Evolutionary conservation across 129 eudicot genomes (phyloP).

Genomic region (Chrysanthemum lavandulifolium): DNA sequence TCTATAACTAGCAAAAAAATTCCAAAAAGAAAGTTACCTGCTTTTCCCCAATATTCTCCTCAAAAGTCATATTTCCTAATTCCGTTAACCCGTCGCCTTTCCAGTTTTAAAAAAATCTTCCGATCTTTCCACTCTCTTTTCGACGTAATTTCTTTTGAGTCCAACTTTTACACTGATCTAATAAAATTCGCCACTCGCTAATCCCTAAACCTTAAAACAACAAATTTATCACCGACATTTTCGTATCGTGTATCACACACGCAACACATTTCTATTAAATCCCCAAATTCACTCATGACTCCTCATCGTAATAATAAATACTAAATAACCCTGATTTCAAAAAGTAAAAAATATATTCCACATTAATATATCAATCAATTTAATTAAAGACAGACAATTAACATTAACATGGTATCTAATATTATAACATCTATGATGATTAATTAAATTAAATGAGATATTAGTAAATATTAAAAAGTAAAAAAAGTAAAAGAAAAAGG

Average conservation of each 20-base stretch:
- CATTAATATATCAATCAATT: background rate
- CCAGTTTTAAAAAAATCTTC: conserved; percentile 18
- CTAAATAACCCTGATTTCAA: background rate
- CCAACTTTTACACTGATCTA: conserved; percentile 9
- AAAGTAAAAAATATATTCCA: background rate
- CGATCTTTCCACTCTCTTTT: conserved; percentile 17
- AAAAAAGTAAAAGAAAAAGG: conserved; percentile 2
- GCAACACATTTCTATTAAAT: conserved; percentile 18
- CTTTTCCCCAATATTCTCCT: conserved; percentile 24
- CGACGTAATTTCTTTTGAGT: background rate
- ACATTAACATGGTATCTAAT: conserved; percentile 9
- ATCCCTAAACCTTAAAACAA: conserved; percentile 23
- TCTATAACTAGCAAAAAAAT: too few species aligned
- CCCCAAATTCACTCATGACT: conserved; percentile 20
- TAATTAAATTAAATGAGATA: background rate
- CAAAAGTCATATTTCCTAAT: conserved; percentile 6
- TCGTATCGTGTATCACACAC: background rate
- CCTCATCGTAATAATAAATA: conserved; percentile 11
- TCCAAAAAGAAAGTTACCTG: conserved; percentile 20
- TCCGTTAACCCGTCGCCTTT: conserved; percentile 6
- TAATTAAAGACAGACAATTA: conserved; percentile 2
- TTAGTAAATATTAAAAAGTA: background rate
- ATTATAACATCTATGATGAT: background rate
- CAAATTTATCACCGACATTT: background rate
- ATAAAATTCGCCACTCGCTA: conserved; percentile 7